These are phyloP conservation scores for Dendrothele bispora DNA, from an alignment of 768 basidiomycete genomes.

Conservation along the genomic window DNA sequence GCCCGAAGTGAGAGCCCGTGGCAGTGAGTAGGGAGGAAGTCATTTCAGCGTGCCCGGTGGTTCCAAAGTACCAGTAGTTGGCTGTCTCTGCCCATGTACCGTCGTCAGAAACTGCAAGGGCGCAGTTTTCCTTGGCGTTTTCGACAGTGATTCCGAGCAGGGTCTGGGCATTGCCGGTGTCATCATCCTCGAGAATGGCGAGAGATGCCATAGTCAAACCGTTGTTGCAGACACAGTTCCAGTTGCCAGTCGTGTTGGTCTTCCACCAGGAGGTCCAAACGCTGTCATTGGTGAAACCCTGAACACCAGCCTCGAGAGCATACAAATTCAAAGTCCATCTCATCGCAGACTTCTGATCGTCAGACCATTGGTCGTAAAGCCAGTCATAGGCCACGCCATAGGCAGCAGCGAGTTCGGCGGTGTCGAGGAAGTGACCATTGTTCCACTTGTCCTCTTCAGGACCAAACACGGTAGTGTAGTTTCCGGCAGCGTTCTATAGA, in stretches of 20 bases:
- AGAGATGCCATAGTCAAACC: slow-evolving; percentile 89
- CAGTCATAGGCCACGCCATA: slow-evolving; percentile 96
- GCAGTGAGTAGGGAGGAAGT: slow-evolving; percentile 78
- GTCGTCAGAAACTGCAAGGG: slow-evolving; percentile 57
- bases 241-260: slow-evolving; percentile 76
- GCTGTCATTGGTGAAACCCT: slow-evolving; percentile 43
- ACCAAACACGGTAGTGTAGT: slow-evolving; percentile 67
- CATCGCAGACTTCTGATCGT: slow-evolving; percentile 69
- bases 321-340: slow-evolving; percentile 71
- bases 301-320: slow-evolving; percentile 69
- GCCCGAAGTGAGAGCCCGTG: slow-evolving; percentile 78
- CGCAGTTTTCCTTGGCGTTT: slow-evolving; percentile 82
- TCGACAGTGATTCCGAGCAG: slow-evolving; percentile 68
- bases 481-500: slow-evolving; percentile 71
- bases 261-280: slow-evolving; percentile 76
- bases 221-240: slow-evolving; percentile 97
- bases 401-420: slow-evolving; percentile 85
- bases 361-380: slow-evolving; percentile 84
- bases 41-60: slow-evolving; percentile 90
- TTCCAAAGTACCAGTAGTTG: slow-evolving; percentile 96
- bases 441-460: slow-evolving; percentile 77
- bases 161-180: slow-evolving; percentile 64
- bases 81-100: slow-evolving; percentile 94
- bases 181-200: slow-evolving; percentile 85
- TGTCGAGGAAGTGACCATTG: slow-evolving; percentile 85